Conservation (phyloP, 371 early-diverging fungal genomes). For the Rhizopus stolonifer region DNA sequence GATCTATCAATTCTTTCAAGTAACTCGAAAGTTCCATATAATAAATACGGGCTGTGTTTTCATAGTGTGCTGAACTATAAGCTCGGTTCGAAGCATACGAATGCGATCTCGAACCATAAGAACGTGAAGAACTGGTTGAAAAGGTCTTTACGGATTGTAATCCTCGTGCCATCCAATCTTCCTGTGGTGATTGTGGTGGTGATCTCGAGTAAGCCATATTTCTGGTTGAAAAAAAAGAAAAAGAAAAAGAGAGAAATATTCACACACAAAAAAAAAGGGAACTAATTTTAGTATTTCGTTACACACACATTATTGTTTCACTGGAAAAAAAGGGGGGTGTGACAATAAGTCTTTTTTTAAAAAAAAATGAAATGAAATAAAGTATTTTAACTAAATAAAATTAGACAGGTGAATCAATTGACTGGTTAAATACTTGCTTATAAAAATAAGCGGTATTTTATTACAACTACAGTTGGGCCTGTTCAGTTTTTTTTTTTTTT, state of each 20-base stretch:
- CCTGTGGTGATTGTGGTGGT: conserved; percentile 38
- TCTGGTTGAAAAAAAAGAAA: not conserved
- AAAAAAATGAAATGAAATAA: too few relatives aligned
- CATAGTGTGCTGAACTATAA: conserved; percentile 22
- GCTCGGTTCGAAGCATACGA: conserved; percentile 36
- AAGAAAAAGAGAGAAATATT: not conserved
- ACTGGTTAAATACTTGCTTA: too few relatives aligned
- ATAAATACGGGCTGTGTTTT: conserved; percentile 35
- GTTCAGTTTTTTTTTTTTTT: too few relatives aligned
- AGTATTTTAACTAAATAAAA: too few relatives aligned
- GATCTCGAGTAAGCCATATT: conserved; percentile 39
- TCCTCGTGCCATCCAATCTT: conserved; percentile 38
- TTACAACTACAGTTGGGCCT: too few relatives aligned
- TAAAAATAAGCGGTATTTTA: too few relatives aligned
- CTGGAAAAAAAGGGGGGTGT: not conserved
- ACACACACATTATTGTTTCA: not conserved
- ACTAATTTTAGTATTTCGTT: not conserved
- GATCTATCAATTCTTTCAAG: conserved; percentile 29
- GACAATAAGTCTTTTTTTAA: too few relatives aligned
- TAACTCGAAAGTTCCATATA: conserved; percentile 36
- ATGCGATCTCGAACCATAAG: conserved; percentile 37
- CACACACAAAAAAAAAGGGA: not conserved
- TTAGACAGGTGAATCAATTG: too few relatives aligned
- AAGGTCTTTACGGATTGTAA: conserved; percentile 28
- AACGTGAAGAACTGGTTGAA: conserved; percentile 38